Percentiles rank a stretch among this genome's conserved stretches.
Evolutionary conservation across 108 stramenopile species (phyloP).

Genomic region (Conticribra guillardii): DNA sequence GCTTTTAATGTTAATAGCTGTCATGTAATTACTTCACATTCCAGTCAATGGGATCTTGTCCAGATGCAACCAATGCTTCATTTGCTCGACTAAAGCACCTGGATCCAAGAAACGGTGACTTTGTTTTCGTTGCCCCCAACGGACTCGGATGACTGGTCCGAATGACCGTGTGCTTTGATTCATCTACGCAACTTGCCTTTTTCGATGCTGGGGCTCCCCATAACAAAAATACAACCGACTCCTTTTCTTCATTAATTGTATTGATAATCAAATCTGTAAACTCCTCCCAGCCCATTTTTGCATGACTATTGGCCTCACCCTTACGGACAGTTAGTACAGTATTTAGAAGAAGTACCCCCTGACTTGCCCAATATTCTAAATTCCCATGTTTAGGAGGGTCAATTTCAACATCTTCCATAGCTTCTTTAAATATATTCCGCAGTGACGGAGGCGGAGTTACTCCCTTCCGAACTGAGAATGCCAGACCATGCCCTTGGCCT

Average conservation of each 20-base stretch:
- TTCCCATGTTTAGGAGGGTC: conserved; percentile 73
- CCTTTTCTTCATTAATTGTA: conserved; percentile 39
- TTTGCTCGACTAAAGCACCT: conserved; percentile 80
- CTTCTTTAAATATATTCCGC: conserved; percentile 93
- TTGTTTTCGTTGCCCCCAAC: conserved; percentile 79
- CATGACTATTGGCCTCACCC: conserved; percentile 92
- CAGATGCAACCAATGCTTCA: conserved; percentile 53
- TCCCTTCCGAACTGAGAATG: conserved; percentile 88
- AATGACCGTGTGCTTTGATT: conserved; percentile 64
- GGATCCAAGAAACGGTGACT: conserved; percentile 79
- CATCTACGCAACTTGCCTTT: conserved; percentile 60
- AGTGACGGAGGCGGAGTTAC: conserved; percentile 90
- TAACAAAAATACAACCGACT: conserved; percentile 92
- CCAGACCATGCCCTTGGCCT: conserved; percentile 82
- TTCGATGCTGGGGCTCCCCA: conserved; percentile 96
- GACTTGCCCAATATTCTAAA: conserved; percentile 85
- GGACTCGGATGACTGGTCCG: conserved; percentile 73
- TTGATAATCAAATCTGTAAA: conserved; percentile 92
- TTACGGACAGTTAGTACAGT: conserved; percentile 91
- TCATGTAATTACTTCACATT: conserved; percentile 34
- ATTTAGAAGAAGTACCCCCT: conserved; percentile 99
- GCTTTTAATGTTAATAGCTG: no score
- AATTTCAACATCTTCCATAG: conserved; percentile 49
- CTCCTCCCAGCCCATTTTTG: conserved; percentile 93
- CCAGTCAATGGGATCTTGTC: conserved; percentile 84